These are phyloP conservation scores for Salvia sclarea DNA, from an alignment of 305 asterid species.

Conservation along the genomic window DNA sequence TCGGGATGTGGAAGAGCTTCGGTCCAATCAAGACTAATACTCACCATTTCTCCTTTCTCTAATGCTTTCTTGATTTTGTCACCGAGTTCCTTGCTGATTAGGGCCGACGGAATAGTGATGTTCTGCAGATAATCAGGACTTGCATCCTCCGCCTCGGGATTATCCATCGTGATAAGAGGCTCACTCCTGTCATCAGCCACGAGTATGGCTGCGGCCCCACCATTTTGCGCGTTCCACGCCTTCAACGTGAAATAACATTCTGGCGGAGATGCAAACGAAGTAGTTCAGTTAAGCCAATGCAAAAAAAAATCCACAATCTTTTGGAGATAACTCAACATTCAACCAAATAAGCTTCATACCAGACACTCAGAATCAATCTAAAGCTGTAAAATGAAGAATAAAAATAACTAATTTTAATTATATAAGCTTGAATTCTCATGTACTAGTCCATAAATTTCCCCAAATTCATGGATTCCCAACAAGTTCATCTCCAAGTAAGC, in stretches of 20 bases:
- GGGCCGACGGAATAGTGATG: conserved; percentile 87
- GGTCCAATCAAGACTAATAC: conserved; percentile 87
- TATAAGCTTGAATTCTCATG: conserved; percentile 11
- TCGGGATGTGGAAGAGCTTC: conserved; percentile 99
- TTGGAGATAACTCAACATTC: not conserved
- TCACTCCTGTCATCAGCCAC: conserved; percentile 85
- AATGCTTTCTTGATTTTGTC: conserved; percentile 74
- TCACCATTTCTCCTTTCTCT: conserved; percentile 74
- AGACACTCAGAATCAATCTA: not conserved
- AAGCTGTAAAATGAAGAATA: conserved; percentile 1
- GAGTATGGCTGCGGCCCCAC: conserved; percentile 98
- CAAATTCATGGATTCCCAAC: too few species aligned
- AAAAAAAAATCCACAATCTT: not conserved
- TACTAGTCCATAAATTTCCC: too few species aligned
- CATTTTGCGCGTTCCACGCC: conserved; percentile 97
- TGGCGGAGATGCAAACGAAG: conserved; percentile 39
- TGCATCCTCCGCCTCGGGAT: conserved; percentile 76
- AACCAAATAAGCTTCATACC: too few species aligned
- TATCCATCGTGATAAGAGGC: conserved; percentile 96
- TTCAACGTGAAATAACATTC: conserved; percentile 92
- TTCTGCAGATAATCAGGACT: conserved; percentile 73
- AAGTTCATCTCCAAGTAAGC: not conserved
- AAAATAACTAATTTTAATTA: not conserved
- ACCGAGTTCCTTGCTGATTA: conserved; percentile 87
- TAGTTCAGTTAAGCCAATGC: conserved; percentile 11